phyloP scores from a whole-genome alignment of 495 filamentous ascomycete species.

The Hypoxylon subgilvum region DNA sequence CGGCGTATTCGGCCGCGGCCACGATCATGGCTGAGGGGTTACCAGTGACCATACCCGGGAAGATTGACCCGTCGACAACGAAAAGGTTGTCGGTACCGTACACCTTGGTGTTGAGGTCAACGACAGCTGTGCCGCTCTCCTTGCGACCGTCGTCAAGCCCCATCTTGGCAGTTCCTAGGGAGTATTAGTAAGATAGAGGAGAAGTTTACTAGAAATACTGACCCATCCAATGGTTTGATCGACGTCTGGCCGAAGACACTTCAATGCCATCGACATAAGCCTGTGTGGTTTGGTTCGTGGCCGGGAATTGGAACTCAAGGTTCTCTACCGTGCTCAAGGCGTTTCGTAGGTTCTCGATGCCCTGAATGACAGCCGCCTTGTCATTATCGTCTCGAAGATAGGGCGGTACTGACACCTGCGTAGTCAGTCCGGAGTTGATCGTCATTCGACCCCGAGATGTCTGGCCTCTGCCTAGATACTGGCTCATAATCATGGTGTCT shows the following conservation, averaged over 20 bases:
- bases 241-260: constrained; percentile 60
- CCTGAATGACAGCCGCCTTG: constrained; percentile 54
- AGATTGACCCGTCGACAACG: constrained; percentile 67
- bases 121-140: constrained; percentile 66
- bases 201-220: constrained; percentile 5
- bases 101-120: constrained; percentile 72
- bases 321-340: constrained; percentile 56
- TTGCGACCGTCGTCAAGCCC: constrained; percentile 68
- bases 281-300: constrained; percentile 55
- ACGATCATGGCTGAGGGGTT: constrained; percentile 68
- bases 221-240: constrained; percentile 75
- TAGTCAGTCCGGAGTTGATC: constrained; percentile 61
- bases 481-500: constrained; percentile 65
- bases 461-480: constrained; percentile 71
- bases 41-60: constrained; percentile 65
- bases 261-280: constrained; percentile 60
- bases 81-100: constrained; percentile 75
- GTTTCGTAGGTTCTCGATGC: constrained; percentile 65
- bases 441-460: constrained; percentile 67
- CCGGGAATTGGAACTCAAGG: constrained; percentile 62
- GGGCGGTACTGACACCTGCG: constrained; percentile 59
- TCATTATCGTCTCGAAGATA: constrained; percentile 64
- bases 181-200: constrained; percentile 7
- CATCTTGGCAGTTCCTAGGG: constrained; percentile 63
- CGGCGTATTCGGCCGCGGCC: constrained; percentile 62